Evolutionary conservation across 305 asterid genomes (phyloP).

Genomic region (Rubia balearica): DNA sequence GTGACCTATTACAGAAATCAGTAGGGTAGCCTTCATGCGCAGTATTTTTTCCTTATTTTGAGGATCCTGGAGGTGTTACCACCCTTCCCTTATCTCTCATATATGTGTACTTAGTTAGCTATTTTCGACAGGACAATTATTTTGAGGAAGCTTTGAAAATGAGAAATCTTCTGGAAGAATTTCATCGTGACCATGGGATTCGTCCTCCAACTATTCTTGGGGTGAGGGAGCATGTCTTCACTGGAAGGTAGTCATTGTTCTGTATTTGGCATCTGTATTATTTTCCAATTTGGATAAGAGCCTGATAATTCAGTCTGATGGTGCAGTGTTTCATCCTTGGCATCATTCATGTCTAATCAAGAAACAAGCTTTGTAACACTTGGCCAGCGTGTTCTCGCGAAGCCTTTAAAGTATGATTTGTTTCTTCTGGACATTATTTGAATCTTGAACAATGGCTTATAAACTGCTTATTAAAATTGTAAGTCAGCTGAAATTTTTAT

Average conservation of each 20-base stretch:
- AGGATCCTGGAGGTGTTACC: background rate
- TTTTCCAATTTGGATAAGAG: conserved; percentile 9
- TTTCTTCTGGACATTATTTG: conserved; percentile 11
- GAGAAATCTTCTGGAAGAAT: conserved; percentile 96
- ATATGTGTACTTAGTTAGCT: conserved; percentile 15
- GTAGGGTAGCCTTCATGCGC: background rate
- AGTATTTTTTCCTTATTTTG: background rate
- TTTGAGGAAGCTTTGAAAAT: conserved; percentile 97
- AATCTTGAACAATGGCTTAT: conserved; percentile 4
- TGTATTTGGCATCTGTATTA: background rate
- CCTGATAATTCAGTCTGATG: conserved; percentile 25
- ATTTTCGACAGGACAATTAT: conserved; percentile 57
- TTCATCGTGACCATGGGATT: conserved; percentile 69
- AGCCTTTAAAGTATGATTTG: conserved; percentile 79
- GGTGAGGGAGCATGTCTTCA: conserved; percentile 94
- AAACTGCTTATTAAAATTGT: background rate
- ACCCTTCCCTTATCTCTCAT: conserved; percentile 5
- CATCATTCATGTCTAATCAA: conserved; percentile 94
- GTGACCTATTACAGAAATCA: background rate
- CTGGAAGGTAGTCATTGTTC: conserved; percentile 70
- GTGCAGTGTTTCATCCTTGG: conserved; percentile 94
- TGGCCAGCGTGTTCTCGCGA: conserved; percentile 95
- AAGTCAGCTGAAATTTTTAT: background rate
- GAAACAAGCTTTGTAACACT: conserved; percentile 96
- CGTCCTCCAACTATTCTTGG: conserved; percentile 90